These are phyloP conservation scores for Suhomyces anneliseae DNA, from an alignment of 1,139 yeast species.

Conservation along the genomic window DNA sequence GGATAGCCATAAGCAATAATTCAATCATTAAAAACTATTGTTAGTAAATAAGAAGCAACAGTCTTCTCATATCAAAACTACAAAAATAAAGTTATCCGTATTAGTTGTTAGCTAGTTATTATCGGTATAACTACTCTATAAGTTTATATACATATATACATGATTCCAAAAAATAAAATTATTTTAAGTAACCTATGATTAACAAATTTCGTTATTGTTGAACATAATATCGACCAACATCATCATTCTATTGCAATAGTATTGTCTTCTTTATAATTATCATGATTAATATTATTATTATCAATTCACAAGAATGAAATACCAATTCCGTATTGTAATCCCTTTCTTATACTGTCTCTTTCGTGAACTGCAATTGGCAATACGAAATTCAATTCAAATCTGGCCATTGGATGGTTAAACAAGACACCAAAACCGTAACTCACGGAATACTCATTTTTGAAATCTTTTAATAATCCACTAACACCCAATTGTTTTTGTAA, in stretches of 20 bases:
- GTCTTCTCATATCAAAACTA: too few relatives aligned
- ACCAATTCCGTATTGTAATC: conserved; percentile 92
- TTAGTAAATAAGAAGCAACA: too few relatives aligned
- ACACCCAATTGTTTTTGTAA: conserved; percentile 11
- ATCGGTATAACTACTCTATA: too few relatives aligned
- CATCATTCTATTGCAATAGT: too few relatives aligned
- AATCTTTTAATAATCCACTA: conserved; percentile 14
- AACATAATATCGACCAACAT: too few relatives aligned
- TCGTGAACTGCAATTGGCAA: conserved; percentile 69
- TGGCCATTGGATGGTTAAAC: conserved; percentile 83
- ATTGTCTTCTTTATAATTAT: not conserved
- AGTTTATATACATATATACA: not conserved
- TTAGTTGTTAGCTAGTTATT: too few relatives aligned
- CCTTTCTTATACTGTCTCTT: conserved; percentile 73
- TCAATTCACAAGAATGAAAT: conserved; percentile 63
- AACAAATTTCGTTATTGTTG: not conserved
- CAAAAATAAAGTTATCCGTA: too few relatives aligned
- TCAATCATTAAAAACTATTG: not conserved
- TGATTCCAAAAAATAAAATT: not conserved
- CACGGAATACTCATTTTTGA: conserved; percentile 43
- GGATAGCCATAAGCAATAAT: not conserved
- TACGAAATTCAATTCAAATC: conserved; percentile 86
- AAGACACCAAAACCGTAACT: conserved; percentile 76
- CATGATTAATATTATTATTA: not conserved
- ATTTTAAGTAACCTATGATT: not conserved